These are phyloP conservation scores for Solanum corneliomulleri DNA, from an alignment of 257 asterid genomes.

Conservation along the genomic window DNA sequence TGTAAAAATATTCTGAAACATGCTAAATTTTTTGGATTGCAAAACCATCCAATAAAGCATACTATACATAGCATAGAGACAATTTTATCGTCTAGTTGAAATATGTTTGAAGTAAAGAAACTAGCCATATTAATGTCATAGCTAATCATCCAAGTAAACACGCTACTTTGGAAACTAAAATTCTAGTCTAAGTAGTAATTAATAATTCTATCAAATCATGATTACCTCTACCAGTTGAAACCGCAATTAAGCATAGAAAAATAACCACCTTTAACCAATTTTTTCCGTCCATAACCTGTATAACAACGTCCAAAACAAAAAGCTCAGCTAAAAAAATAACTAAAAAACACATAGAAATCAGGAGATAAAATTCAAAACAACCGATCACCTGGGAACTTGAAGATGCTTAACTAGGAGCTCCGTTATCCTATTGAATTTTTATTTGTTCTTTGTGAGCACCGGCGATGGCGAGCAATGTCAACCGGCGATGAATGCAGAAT, in stretches of 20 bases:
- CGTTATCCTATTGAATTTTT: background rate
- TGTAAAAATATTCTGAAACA: background rate
- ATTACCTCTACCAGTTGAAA: constrained; percentile 27
- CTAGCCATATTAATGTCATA: background rate
- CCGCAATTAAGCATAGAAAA: constrained; percentile 9
- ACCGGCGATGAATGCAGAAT: background rate
- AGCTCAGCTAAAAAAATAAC: background rate
- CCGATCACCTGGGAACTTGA: background rate
- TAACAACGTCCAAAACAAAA: background rate
- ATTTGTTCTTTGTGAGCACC: background rate
- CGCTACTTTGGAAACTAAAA: background rate
- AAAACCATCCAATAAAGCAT: background rate
- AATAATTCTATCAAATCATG: background rate
- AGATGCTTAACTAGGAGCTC: background rate
- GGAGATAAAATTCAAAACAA: background rate
- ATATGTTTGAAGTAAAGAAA: background rate
- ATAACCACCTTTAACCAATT: constrained; percentile 17
- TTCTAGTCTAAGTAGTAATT: background rate
- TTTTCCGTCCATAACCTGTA: constrained; percentile 18
- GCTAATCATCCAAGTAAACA: background rate
- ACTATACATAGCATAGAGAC: background rate
- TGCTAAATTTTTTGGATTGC: background rate
- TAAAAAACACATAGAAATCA: background rate
- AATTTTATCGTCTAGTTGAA: background rate
- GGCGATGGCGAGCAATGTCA: background rate